A percentile compares a stretch with the other conserved stretches of the same genome.
Conservation (phyloP, 768 basidiomycete species). For the Lepiota venenata region DNA sequence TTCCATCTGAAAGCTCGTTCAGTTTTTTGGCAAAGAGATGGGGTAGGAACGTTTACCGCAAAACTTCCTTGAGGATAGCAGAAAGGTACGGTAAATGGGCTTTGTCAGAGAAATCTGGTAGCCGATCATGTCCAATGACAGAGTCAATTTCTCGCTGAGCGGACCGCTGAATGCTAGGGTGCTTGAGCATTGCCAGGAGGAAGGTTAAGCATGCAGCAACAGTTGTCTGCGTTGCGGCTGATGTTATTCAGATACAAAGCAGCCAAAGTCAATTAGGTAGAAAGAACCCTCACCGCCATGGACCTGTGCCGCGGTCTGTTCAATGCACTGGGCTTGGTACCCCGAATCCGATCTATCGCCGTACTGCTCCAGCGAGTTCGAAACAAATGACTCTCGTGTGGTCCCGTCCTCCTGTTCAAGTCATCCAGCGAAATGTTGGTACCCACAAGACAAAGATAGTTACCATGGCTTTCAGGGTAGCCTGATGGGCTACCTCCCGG, state of each 20-base stretch:
- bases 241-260: too few relatives aligned
- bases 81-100: conserved; percentile 17
- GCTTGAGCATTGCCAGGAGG: conserved; percentile 21
- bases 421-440: background rate
- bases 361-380: background rate
- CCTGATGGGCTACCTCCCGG: background rate
- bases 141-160: conserved; percentile 28
- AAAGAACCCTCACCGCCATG: background rate
- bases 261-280: background rate
- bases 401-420: background rate
- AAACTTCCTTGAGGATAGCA: conserved; percentile 19
- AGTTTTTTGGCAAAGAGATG: too few relatives aligned
- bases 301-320: background rate
- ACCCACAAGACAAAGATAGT: background rate
- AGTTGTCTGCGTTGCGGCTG: background rate
- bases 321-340: background rate
- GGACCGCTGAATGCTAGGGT: conserved; percentile 22
- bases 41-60: conserved; percentile 11
- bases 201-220: conserved; percentile 15
- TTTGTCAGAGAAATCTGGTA: conserved; percentile 22
- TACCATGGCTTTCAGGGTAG: background rate
- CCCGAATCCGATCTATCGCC: background rate
- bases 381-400: background rate
- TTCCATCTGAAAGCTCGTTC: background rate
- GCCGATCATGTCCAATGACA: conserved; percentile 14